A percentile compares a stretch with the other conserved stretches of the same genome.
Evolutionary conservation across 2,329 filamentous ascomycete species (phyloP).

Genomic region (Sporothrix curviconia): DNA sequence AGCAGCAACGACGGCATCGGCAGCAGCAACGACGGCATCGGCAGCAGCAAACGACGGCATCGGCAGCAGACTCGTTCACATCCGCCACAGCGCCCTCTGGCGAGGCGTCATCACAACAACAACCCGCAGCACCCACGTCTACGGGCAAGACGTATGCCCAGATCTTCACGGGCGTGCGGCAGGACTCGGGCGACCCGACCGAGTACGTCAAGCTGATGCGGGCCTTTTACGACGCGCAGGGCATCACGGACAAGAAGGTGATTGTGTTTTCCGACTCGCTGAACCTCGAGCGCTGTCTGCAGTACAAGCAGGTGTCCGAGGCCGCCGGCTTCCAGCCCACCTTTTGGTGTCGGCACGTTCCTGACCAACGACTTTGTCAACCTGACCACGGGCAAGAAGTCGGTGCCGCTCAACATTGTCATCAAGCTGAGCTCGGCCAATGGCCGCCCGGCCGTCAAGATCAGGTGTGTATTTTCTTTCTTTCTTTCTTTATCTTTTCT

Average conservation of each 20-base stretch:
- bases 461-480: conserved; percentile 60
- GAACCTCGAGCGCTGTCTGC: conserved; percentile 81
- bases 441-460: conserved; percentile 80
- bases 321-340: conserved; percentile 73
- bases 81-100: conserved; percentile 25
- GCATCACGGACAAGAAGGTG: conserved; percentile 73
- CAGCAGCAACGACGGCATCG: neutral
- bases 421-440: conserved; percentile 88
- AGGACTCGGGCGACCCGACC: conserved; percentile 82
- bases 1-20: neutral
- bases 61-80: conserved; percentile 20
- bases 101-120: neutral
- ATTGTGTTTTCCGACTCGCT: conserved; percentile 96
- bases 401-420: conserved; percentile 89
- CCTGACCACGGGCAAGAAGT: conserved; percentile 68
- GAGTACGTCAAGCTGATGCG: conserved; percentile 74
- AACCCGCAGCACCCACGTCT: conserved; percentile 32
- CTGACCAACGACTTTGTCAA: conserved; percentile 91
- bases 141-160: conserved; percentile 64
- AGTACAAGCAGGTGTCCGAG: conserved; percentile 82
- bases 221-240: conserved; percentile 69
- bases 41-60: too few species aligned
- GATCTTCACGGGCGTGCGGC: conserved; percentile 74
- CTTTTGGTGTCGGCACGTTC: conserved; percentile 92
- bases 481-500: too few species aligned